Conservation (phyloP, 2,329 filamentous ascomycete species). For the Aschersonia sp. region DNA sequence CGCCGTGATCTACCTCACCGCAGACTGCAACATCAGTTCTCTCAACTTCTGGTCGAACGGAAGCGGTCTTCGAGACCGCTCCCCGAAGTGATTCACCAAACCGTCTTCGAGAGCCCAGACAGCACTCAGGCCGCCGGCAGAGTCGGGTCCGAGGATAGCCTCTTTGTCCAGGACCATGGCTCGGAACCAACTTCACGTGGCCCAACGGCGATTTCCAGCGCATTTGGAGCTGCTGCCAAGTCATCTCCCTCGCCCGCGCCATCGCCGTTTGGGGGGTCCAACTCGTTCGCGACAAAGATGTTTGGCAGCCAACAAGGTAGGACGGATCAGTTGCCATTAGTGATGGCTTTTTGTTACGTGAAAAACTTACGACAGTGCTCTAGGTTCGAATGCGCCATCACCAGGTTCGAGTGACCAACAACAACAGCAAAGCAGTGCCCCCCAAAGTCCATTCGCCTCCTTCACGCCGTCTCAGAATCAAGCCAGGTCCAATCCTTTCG, state of each 20-base stretch:
- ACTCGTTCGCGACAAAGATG: background rate
- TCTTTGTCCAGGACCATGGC: conserved; percentile 13
- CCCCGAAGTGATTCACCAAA: conserved; percentile 39
- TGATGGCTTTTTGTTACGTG: background rate
- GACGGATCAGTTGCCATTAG: background rate
- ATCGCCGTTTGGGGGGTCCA: background rate
- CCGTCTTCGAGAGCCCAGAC: conserved; percentile 25
- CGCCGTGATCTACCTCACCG: conserved; percentile 29
- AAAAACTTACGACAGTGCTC: conserved; percentile 2
- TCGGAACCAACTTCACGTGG: background rate
- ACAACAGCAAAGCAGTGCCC: background rate
- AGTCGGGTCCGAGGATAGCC: conserved; percentile 10
- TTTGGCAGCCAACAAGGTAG: background rate
- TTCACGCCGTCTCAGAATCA: background rate
- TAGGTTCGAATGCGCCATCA: background rate
- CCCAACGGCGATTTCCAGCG: background rate
- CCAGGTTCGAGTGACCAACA: conserved; percentile 1
- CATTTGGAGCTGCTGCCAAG: background rate
- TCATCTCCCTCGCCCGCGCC: background rate
- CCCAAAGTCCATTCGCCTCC: conserved; percentile 3
- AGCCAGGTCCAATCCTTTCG: background rate
- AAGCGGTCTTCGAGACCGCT: conserved; percentile 40
- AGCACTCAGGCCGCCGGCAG: conserved; percentile 5
- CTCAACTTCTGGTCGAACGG: conserved; percentile 39
- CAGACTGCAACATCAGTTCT: conserved; percentile 40